Conservation (phyloP, 2,329 filamentous ascomycete genomes). For the Alternaria gaisen region DNA sequence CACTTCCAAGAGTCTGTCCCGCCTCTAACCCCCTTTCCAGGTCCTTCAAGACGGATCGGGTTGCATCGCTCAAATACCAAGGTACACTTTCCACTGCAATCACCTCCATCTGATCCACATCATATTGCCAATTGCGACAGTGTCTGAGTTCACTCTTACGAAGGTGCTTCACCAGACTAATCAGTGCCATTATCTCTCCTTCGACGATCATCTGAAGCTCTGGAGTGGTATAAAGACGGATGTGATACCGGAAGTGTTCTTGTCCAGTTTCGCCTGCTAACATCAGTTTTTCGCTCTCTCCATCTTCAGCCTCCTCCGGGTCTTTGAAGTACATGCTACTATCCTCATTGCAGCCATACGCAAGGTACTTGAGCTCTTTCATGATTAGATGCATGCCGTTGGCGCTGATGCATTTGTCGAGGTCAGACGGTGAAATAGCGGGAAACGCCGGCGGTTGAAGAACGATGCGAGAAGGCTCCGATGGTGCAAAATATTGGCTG, state of each 20-base stretch:
- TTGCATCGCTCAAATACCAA: neutral
- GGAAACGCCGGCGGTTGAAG: neutral
- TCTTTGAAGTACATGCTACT: neutral
- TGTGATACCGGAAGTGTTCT: neutral
- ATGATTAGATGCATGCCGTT: neutral
- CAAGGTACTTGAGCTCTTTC: neutral
- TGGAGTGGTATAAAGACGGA: neutral
- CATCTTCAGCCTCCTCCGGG: slow-evolving; percentile 1
- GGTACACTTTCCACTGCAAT: neutral
- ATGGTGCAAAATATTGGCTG: neutral
- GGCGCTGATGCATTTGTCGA: neutral
- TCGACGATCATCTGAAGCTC: neutral
- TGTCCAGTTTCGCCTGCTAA: neutral
- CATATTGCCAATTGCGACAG: neutral
- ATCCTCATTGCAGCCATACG: neutral
- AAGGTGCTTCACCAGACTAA: neutral
- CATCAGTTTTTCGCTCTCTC: neutral
- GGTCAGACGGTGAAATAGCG: neutral
- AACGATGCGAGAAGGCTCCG: neutral
- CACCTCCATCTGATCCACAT: slow-evolving; percentile 1
- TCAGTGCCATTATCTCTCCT: neutral
- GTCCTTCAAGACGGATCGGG: neutral
- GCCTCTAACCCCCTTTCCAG: neutral
- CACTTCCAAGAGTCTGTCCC: neutral
- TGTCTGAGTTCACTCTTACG: neutral